These are phyloP conservation scores for Hagleromyces aurorensis DNA, from an alignment of 805 yeast genomes.

Conservation along the genomic window DNA sequence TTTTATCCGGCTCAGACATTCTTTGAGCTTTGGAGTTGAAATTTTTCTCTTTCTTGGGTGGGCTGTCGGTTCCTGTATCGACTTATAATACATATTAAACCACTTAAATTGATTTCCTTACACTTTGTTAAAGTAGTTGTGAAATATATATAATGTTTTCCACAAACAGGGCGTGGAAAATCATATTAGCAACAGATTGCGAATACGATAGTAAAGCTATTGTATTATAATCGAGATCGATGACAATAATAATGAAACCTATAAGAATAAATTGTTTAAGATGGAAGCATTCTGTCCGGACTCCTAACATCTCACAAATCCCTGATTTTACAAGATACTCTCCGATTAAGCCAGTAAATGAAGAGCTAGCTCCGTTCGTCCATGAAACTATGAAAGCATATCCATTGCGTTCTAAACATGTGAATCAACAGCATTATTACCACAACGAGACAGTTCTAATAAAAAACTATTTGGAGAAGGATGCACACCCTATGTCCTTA, in stretches of 20 bases:
- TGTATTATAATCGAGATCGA: too few species aligned
- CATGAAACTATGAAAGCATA: constrained; percentile 32
- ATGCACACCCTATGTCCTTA: constrained; percentile 87
- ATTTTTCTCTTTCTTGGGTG: too few species aligned
- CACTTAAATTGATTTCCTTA: too few species aligned
- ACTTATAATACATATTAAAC: too few species aligned
- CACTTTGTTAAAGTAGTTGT: too few species aligned
- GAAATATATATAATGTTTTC: too few species aligned
- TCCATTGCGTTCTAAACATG: constrained; percentile 37
- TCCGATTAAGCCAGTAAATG: constrained; percentile 27
- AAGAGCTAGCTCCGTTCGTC: constrained; percentile 31
- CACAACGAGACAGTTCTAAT: constrained; percentile 38
- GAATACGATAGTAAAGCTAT: too few species aligned
- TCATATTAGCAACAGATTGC: too few species aligned
- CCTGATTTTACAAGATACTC: constrained; percentile 34
- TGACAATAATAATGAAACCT: constrained; percentile 1
- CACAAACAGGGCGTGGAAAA: too few species aligned
- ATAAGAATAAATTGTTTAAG: constrained; percentile 5
- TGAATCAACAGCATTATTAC: constrained; percentile 72
- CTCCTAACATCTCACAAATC: constrained; percentile 22
- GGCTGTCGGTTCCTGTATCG: too few species aligned
- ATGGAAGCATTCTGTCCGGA: constrained; percentile 13
- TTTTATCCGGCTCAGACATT: too few species aligned
- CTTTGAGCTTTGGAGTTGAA: too few species aligned
- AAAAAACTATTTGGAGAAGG: constrained; percentile 33